Base-by-base conservation (phyloP, 805 yeast genomes). In the Yarrowia sp. region DNA sequence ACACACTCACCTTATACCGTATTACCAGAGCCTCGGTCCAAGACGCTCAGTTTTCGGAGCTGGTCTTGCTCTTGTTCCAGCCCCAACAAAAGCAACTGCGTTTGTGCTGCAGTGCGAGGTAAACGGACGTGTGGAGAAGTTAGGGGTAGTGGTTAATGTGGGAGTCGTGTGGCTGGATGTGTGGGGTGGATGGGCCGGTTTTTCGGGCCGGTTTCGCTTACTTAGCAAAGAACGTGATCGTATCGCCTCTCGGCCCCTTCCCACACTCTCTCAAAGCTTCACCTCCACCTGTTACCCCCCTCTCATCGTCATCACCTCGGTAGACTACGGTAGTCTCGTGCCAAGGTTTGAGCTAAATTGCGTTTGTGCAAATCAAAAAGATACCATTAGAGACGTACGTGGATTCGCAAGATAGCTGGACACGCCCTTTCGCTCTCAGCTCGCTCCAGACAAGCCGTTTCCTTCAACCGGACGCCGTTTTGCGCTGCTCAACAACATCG, bases 281-380 rank as follows among this genome's bases (percentile, higher is more conserved):
- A 24, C 27, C 27, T 24, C 27, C 27, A n/a, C 27, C 5, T 24
- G 5, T 24, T 6, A 24, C 27, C 27, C 25, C 42, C 25, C 9
- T 13, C 25, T 6, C 27, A 21, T 3, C 42, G n/a, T 38, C 46
- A 41, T 41, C 46, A 19, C 46, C 46, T 41, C 29, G 27, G 49
- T 42, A n/a, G n/a, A n/a, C n/a, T 42, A 25, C 33, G 10, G 31
- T 47, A 47, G 55, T 47, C 55, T 47, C 55, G 55, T 47, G 55
- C 55, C 56, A 51, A 51, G 58, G 58, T 51, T 51, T 24, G 32
- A 51, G 42, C 42, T 51, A 51, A 51, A 51, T 25, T 33, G 18
- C 32, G 21, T 33, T 10, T 35, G 32, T 19, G 32, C 58, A 51
- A 51, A 51, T 51, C 58, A 51, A 32, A 51, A 51, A 51, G 58